These are phyloP conservation scores for Coriolopsis trogii DNA, from an alignment of 1,284 basidiomycete genomes.

Conservation along the genomic window DNA sequence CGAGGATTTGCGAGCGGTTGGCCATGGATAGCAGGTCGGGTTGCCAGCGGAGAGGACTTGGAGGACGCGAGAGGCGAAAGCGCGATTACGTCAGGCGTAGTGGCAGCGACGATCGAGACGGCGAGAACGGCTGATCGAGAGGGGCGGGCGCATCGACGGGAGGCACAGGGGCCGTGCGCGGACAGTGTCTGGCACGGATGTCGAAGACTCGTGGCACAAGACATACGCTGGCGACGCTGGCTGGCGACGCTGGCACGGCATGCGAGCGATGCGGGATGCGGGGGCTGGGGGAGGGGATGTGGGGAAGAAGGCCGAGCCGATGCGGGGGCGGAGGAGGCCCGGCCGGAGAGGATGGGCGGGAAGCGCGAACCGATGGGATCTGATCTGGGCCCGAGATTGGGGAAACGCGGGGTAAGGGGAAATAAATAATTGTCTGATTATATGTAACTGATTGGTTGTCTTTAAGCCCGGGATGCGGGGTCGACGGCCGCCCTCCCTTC, in stretches of 20 bases:
- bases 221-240: too few relatives aligned
- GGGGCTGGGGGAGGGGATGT: conserved; percentile 7
- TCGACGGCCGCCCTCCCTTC: conserved; percentile 21
- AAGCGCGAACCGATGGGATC: conserved; percentile 9
- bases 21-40: too few relatives aligned
- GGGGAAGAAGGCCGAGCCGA: conserved; percentile 17
- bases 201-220: too few relatives aligned
- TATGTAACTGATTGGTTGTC: conserved; percentile 25
- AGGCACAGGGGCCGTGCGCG: not conserved
- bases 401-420: conserved; percentile 19
- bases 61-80: conserved; percentile 9
- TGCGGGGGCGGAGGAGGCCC: conserved; percentile 23
- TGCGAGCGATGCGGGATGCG: too few relatives aligned
- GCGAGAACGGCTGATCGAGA: conserved; percentile 6
- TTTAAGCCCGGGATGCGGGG: conserved; percentile 24
- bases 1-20: too few relatives aligned
- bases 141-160: conserved; percentile 3
- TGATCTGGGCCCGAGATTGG: conserved; percentile 9
- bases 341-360: conserved; percentile 22
- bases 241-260: too few relatives aligned
- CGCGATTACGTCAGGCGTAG: conserved; percentile 22
- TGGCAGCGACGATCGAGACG: conserved; percentile 14
- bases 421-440: conserved; percentile 22
- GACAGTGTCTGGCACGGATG: not conserved
- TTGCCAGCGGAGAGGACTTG: too few relatives aligned